phyloP scores from a whole-genome alignment of 768 basidiomycete species.

The Mycena maculata region DNA sequence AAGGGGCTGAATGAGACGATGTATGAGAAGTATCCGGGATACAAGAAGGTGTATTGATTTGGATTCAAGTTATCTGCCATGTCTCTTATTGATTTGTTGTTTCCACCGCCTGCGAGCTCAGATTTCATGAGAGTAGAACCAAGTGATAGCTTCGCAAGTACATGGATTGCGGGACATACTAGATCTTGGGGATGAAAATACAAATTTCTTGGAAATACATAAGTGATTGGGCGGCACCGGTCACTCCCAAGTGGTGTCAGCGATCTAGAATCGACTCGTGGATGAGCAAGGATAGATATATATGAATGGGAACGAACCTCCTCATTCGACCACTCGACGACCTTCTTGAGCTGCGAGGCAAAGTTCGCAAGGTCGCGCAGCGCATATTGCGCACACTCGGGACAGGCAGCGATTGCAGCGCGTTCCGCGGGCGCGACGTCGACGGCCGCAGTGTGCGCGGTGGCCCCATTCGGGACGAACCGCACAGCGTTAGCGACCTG shows the following conservation, averaged over 20 bases:
- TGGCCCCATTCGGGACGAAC: conserved; percentile 17
- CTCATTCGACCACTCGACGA: conserved; percentile 13
- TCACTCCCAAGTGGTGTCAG: too few species aligned
- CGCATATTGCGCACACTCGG: conserved; percentile 15
- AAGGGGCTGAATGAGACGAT: neutral
- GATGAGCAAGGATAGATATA: too few species aligned
- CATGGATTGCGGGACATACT: too few species aligned
- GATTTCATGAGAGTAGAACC: too few species aligned
- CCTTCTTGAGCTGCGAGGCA: conserved; percentile 7
- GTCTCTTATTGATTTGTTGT: too few species aligned
- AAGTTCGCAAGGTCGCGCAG: conserved; percentile 17
- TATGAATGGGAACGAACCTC: neutral
- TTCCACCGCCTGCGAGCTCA: too few species aligned
- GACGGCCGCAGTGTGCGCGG: neutral
- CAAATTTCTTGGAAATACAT: too few species aligned
- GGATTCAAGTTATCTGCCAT: too few species aligned
- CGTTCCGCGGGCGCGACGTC: conserved; percentile 6
- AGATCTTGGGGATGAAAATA: too few species aligned
- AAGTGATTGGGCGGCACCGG: too few species aligned
- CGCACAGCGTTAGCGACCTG: conserved; percentile 14
- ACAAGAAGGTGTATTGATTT: neutral
- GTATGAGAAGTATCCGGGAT: conserved; percentile 4
- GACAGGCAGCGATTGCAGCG: conserved; percentile 2
- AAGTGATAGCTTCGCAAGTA: too few species aligned
- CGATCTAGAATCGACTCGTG: too few species aligned